phyloP scores from a whole-genome alignment of 208 protist species.

The Leishmania tarentolae region DNA sequence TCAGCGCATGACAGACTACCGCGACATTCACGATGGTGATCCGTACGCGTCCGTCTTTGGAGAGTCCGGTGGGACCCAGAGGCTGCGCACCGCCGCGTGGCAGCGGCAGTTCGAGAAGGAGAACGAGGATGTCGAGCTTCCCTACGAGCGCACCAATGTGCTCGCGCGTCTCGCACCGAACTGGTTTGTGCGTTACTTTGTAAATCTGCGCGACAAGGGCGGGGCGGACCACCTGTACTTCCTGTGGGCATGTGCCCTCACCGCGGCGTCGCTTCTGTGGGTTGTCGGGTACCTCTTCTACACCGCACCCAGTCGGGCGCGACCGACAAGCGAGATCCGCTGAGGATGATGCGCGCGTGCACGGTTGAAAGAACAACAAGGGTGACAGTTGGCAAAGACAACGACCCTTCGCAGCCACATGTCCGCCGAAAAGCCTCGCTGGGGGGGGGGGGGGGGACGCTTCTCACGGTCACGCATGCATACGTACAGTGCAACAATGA shows the following conservation, averaged over 20 bases:
- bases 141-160: slow-evolving; percentile 82
- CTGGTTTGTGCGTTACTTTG: slow-evolving; percentile 87
- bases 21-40: slow-evolving; percentile 76
- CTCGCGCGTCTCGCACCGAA: slow-evolving; percentile 78
- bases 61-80: slow-evolving; percentile 51
- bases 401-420: neutral
- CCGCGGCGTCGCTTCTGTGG: slow-evolving; percentile 33
- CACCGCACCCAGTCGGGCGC: slow-evolving; percentile 62
- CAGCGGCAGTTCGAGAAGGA: slow-evolving; percentile 90
- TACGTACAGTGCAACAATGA: neutral
- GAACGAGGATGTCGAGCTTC: slow-evolving; percentile 76
- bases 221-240: slow-evolving; percentile 58
- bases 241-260: slow-evolving; percentile 34
- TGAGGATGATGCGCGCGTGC: slow-evolving; percentile 19
- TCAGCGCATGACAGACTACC: slow-evolving; percentile 56
- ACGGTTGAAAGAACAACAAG: neutral
- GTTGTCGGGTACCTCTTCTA: slow-evolving; percentile 75
- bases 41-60: slow-evolving; percentile 75
- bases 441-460: neutral
- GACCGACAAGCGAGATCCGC: slow-evolving; percentile 65
- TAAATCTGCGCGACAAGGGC: slow-evolving; percentile 76
- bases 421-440: neutral
- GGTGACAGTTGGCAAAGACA: neutral
- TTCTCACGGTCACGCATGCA: neutral
- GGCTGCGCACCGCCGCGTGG: slow-evolving; percentile 76